phyloP scores from a whole-genome alignment of 352 stramenopile genomes.

The Halophytophthora polymorphica region DNA sequence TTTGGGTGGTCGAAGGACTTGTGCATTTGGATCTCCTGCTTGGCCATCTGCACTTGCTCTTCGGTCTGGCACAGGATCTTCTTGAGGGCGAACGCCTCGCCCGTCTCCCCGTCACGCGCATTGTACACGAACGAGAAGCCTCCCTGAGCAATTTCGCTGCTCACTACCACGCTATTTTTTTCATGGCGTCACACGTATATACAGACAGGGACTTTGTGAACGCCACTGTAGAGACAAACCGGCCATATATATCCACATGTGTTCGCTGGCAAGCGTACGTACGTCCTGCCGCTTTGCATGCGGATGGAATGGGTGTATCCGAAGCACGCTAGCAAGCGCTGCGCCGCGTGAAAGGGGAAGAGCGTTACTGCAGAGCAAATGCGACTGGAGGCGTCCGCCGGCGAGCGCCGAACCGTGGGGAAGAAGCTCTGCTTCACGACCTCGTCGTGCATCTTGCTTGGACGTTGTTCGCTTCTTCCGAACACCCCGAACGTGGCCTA shows the following conservation, averaged over 20 bases:
- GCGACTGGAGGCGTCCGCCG: slow-evolving; percentile 16
- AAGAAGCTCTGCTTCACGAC: slow-evolving; percentile 39
- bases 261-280: slow-evolving; percentile 22
- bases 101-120: slow-evolving; percentile 63
- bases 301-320: slow-evolving; percentile 59
- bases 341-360: slow-evolving; percentile 54
- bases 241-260: not conserved
- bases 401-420: slow-evolving; percentile 14
- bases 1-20: slow-evolving; percentile 72
- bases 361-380: slow-evolving; percentile 62
- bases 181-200: slow-evolving; percentile 1
- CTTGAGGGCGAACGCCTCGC: slow-evolving; percentile 85
- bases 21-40: slow-evolving; percentile 82
- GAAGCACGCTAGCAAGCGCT: slow-evolving; percentile 70
- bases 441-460: slow-evolving; percentile 22
- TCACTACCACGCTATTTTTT: slow-evolving; percentile 45
- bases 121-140: slow-evolving; percentile 87
- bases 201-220: not conserved
- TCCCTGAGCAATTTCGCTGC: slow-evolving; percentile 77
- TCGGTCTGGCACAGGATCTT: slow-evolving; percentile 86
- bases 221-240: not conserved
- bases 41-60: slow-evolving; percentile 76
- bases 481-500: too few relatives aligned
- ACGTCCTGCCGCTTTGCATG: slow-evolving; percentile 78
- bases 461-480: slow-evolving; percentile 1